Base-by-base conservation (phyloP, 2,329 filamentous ascomycete genomes). In the Ascochyta pisi region DNA sequence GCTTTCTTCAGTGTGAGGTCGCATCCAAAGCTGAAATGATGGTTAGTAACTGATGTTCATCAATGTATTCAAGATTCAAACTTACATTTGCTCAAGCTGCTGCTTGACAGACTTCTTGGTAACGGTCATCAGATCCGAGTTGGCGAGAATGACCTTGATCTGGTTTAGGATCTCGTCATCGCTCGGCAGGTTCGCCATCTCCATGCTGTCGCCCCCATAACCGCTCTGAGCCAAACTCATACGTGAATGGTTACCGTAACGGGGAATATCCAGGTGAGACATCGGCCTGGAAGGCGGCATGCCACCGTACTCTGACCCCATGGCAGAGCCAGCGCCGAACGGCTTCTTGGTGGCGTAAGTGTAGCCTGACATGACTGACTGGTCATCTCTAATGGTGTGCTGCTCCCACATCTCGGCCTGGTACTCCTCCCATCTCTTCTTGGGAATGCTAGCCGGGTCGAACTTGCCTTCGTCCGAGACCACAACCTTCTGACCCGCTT, bases 361-460 rank as follows among this genome's bases (percentile, higher is more conserved):
- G 80, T 91, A 90, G 54, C 94, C 94, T n/a, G 92, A 97, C 48
- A 94, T 80, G 76, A 97, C 94, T 9, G 92, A 96, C 23, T 87
- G 81, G 73, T 99, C 95, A 68, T 87, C 85, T 44, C 83, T 84
- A 57, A 89, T 89, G n/a, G 90, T 96, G 78, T 96, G 91, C 1
- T 90, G 89, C 73, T 99, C 95, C 95, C 94, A 99, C 40, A 99
- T 87, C 82, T 98, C 95, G 61, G 90, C 90, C 77, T 99, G 95
- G 76, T 98, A 99, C 70, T 99, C 95, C 76, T 99, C 95, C 95
- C 95, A 99, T 83, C 91, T 95, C 88, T 98, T 99, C 79, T 91
- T 91, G 19, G 95, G 95, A 65, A 99, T 98, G 34, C 88, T 91
- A 42, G 84, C 83, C 13, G 95, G 94, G 73, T 99, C 95, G 73